A percentile compares a stretch with the other conserved stretches of the same genome.
Evolutionary conservation across 495 filamentous ascomycete species (phyloP).

Genomic region (Neurospora sp.): DNA sequence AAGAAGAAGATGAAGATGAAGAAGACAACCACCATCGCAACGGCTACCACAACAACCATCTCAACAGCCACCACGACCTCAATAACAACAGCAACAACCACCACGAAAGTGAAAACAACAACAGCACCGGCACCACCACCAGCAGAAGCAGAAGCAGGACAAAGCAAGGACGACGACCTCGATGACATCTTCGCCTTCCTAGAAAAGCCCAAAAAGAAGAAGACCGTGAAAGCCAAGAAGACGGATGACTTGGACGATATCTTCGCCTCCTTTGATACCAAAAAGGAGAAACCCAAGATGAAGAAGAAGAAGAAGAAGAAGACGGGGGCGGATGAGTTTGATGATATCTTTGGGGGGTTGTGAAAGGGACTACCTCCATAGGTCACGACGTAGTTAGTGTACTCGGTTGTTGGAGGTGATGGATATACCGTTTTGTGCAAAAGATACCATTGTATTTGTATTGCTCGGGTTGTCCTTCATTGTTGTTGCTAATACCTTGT

Average conservation of each 20-base stretch:
- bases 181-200: background rate
- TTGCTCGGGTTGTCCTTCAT: background rate
- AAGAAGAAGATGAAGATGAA: background rate
- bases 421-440: background rate
- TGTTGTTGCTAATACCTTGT: too few species aligned
- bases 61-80: background rate
- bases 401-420: background rate
- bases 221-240: constrained; percentile 4
- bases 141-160: background rate
- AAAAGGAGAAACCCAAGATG: constrained; percentile 6
- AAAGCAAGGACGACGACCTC: background rate
- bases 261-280: constrained; percentile 12
- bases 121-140: constrained; percentile 8
- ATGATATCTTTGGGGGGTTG: constrained; percentile 21
- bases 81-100: background rate
- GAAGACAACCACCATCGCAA: constrained; percentile 5
- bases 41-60: background rate
- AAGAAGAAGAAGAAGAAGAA: constrained; percentile 19
- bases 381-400: background rate
- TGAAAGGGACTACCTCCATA: background rate
- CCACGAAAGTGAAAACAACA: background rate
- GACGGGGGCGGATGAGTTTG: constrained; percentile 17
- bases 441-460: too few species aligned
- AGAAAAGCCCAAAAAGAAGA: constrained; percentile 3
- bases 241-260: constrained; percentile 27